Conservation (phyloP, 352 stramenopile species). For the Phytophthora chlamydospora region DNA sequence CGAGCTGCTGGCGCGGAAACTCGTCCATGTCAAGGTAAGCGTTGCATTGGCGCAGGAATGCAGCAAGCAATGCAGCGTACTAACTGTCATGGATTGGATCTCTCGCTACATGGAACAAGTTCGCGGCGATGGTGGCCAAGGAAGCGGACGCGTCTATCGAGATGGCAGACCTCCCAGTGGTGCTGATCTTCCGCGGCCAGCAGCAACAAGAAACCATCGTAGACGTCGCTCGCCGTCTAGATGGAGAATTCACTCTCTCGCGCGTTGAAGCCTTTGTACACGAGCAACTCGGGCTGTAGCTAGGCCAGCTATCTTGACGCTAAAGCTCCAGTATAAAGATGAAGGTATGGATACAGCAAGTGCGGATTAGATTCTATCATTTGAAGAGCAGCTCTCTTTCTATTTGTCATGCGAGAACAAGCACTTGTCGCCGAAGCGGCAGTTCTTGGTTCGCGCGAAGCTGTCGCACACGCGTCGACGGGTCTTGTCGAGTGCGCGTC, state of each 20-base stretch:
- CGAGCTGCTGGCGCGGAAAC: conserved; percentile 51
- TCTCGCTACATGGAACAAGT: conserved; percentile 35
- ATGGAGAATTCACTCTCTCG: conserved; percentile 71
- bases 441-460: conserved; percentile 51
- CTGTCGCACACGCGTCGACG: conserved; percentile 61
- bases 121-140: conserved; percentile 62
- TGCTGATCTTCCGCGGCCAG: conserved; percentile 67
- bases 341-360: conserved; percentile 14
- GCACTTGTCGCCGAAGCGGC: conserved; percentile 78
- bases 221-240: conserved; percentile 54
- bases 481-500: conserved; percentile 56
- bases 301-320: no score
- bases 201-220: conserved; percentile 68
- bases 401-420: conserved; percentile 66
- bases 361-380: conserved; percentile 26
- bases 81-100: conserved; percentile 2
- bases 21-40: conserved; percentile 68
- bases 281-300: conserved; percentile 41
- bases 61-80: neutral
- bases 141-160: conserved; percentile 75
- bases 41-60: neutral
- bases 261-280: conserved; percentile 47
- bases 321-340: conserved; percentile 4
- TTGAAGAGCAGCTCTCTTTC: conserved; percentile 2
- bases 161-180: conserved; percentile 65